Evolutionary conservation across 1,284 basidiomycete genomes (phyloP).

Genomic region (Albatrellus sp.): DNA sequence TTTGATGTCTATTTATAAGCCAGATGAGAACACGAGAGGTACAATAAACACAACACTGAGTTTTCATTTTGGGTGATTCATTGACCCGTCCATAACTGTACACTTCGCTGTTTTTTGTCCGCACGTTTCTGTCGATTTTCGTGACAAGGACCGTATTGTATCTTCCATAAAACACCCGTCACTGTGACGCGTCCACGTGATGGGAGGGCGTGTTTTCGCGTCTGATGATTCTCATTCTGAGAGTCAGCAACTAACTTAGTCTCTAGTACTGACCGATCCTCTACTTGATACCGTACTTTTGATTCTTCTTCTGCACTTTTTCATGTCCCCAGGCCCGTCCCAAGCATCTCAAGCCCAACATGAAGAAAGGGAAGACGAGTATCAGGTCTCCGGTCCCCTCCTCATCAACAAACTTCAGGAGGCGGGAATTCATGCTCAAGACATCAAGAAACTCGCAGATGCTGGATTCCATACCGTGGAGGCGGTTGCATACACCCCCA

Average conservation of each 20-base stretch:
- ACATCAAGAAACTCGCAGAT: slow-evolving; percentile 94
- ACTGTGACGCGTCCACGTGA: slow-evolving; percentile 16
- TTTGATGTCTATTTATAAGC: too few species aligned
- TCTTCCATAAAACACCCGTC: too few species aligned
- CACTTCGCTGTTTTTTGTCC: too few species aligned
- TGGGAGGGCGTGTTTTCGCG: slow-evolving; percentile 4
- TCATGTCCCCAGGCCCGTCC: slow-evolving; percentile 14
- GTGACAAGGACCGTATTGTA: too few species aligned
- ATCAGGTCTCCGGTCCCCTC: slow-evolving; percentile 63
- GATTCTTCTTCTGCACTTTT: slow-evolving; percentile 1
- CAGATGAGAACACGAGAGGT: too few species aligned
- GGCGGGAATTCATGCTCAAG: slow-evolving; percentile 81
- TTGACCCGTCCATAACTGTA: too few species aligned
- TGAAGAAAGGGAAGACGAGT: slow-evolving; percentile 41
- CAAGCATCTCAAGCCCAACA: slow-evolving; percentile 38
- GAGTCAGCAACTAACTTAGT: not conserved
- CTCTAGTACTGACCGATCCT: not conserved
- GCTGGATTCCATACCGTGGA: slow-evolving; percentile 92
- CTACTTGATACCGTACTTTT: not conserved
- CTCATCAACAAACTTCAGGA: slow-evolving; percentile 81
- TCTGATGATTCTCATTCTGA: not conserved
- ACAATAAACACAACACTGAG: too few species aligned
- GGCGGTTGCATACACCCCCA: slow-evolving; percentile 93
- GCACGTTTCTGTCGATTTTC: too few species aligned
- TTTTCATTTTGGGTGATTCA: too few species aligned